Evolutionary conservation across 768 basidiomycete species (phyloP).

Genomic region (Auriscalpium vulgare): DNA sequence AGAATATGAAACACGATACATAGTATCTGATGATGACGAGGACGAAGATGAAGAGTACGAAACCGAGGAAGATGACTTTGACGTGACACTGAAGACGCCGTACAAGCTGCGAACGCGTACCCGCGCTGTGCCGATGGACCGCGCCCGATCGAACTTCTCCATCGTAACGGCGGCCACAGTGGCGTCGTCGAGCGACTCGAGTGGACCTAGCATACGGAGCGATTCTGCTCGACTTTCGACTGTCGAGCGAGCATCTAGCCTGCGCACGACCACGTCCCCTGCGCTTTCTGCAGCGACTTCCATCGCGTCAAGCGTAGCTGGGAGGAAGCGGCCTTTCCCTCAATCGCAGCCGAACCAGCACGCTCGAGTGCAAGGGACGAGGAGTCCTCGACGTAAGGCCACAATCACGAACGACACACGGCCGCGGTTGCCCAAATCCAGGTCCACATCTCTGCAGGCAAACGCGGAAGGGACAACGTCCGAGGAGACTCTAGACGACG

Average conservation of each 20-base stretch:
- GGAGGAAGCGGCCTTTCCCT: conserved; percentile 21
- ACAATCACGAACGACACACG: too few species aligned
- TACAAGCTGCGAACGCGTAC: conserved; percentile 23
- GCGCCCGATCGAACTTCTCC: conserved; percentile 11
- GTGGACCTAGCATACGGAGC: conserved; percentile 16
- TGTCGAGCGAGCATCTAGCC: conserved; percentile 21
- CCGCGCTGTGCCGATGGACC: conserved; percentile 11
- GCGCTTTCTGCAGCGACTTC: conserved; percentile 14
- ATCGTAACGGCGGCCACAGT: conserved; percentile 12
- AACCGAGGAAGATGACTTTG: conserved; percentile 55
- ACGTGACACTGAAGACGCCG: conserved; percentile 63
- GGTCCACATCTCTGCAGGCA: conserved; percentile 1
- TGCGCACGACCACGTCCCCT: conserved; percentile 23
- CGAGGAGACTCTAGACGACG: conserved; percentile 13
- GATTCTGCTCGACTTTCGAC: conserved; percentile 18
- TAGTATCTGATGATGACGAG: conserved; percentile 11
- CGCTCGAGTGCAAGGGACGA: conserved; percentile 5
- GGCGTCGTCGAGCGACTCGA: conserved; percentile 14
- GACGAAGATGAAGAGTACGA: conserved; percentile 25
- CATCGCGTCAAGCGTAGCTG: conserved; percentile 16
- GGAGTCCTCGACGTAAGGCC: neutral
- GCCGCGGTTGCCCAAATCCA: neutral
- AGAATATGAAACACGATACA: conserved; percentile 9
- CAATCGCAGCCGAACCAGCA: conserved; percentile 3
- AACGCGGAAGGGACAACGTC: conserved; percentile 4